Evolutionary conservation across 1,284 basidiomycete genomes (phyloP).

Genomic region (Ceratobasidium papillatum): DNA sequence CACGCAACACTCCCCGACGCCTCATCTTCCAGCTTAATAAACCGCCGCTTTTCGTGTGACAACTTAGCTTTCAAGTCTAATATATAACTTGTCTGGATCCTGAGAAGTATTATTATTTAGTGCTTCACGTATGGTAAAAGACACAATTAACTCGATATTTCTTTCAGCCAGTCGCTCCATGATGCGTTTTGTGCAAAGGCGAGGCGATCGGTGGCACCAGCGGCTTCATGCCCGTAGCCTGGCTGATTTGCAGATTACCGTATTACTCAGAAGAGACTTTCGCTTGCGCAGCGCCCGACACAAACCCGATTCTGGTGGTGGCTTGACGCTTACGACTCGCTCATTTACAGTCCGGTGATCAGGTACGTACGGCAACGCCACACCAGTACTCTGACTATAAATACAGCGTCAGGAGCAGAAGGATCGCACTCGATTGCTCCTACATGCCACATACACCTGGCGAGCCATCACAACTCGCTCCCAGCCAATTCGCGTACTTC

Average conservation of each 20-base stretch:
- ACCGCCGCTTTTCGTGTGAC: background rate
- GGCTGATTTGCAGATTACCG: background rate
- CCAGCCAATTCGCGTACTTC: conserved; percentile 16
- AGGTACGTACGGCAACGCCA: conserved; percentile 1
- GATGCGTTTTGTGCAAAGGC: too few relatives aligned
- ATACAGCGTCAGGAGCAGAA: background rate
- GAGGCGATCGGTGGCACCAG: background rate
- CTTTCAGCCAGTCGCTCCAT: too few relatives aligned
- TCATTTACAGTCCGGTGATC: background rate
- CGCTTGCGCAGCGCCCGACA: background rate
- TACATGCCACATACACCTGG: background rate
- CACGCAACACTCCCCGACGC: background rate
- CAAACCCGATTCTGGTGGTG: background rate
- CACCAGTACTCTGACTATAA: background rate
- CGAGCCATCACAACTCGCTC: conserved; percentile 3
- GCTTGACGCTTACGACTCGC: background rate
- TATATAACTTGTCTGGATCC: too few relatives aligned
- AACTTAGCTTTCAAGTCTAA: too few relatives aligned
- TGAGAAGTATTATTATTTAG: too few relatives aligned
- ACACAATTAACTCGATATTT: too few relatives aligned
- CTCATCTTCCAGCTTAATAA: background rate
- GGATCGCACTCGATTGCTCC: background rate
- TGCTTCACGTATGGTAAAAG: too few relatives aligned
- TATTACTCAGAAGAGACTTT: background rate
- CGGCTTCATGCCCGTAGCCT: background rate